A percentile compares a stretch with the other conserved stretches of the same genome.
These are phyloP conservation scores for Phyllosticta citribraziliensis DNA, from an alignment of 2,329 filamentous ascomycete species.

Conservation along the genomic window DNA sequence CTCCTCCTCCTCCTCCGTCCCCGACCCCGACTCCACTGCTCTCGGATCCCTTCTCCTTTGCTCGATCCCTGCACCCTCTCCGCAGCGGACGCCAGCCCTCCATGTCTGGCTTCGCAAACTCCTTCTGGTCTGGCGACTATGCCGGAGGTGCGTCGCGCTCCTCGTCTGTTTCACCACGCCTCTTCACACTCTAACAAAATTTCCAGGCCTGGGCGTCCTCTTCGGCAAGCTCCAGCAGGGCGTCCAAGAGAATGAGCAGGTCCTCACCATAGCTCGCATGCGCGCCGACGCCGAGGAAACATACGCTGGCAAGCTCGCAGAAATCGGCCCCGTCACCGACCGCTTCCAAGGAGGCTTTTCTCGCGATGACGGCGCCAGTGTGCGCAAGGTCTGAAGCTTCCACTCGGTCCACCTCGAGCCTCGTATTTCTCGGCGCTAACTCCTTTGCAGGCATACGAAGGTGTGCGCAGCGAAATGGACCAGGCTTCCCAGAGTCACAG, in stretches of 20 bases:
- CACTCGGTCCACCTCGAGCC: not conserved
- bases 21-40: not conserved
- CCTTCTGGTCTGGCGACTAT: constrained; percentile 98
- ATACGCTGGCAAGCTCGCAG: constrained; percentile 70
- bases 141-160: constrained; percentile 59
- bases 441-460: constrained; percentile 72
- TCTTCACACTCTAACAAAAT: constrained; percentile 17
- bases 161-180: constrained; percentile 1
- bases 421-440: constrained; percentile 15
- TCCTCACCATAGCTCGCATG: constrained; percentile 83
- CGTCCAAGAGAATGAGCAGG: constrained; percentile 86
- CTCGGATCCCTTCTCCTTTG: not conserved
- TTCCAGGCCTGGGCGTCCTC: constrained; percentile 68
- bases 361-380: constrained; percentile 89
- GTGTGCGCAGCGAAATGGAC: constrained; percentile 84
- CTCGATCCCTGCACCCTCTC: not conserved
- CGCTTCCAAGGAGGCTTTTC: constrained; percentile 74
- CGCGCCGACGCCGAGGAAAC: constrained; percentile 90
- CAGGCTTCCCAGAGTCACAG: constrained; percentile 82
- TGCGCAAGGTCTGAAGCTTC: constrained; percentile 65
- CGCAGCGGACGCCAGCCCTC: constrained; percentile 6
- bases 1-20: not conserved
- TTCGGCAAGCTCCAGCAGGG: constrained; percentile 97
- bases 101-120: constrained; percentile 65
- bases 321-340: constrained; percentile 75